Evolutionary conservation across 1,284 basidiomycete species (phyloP).

Genomic region (Cutaneotrichosporon sp.): DNA sequence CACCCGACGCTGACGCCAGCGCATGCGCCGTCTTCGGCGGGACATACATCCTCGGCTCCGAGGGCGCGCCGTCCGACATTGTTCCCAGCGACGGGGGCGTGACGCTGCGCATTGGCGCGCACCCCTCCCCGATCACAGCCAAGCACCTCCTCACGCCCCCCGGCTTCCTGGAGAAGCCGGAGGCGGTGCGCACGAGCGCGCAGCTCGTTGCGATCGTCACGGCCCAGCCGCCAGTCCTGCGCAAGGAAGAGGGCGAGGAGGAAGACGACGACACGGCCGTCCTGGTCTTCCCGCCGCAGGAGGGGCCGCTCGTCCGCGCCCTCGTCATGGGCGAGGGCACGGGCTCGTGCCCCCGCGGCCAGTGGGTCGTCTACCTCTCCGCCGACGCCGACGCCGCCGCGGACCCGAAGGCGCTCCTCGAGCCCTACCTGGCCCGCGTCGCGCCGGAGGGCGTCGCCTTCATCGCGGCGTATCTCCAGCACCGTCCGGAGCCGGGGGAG

Average conservation of each 20-base stretch:
- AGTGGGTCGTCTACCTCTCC: conserved; percentile 64
- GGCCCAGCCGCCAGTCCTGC: conserved; percentile 38
- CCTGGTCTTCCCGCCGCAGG: conserved; percentile 77
- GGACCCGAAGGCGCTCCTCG: conserved; percentile 22
- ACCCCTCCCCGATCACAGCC: conserved; percentile 59
- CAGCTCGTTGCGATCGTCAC: conserved; percentile 71
- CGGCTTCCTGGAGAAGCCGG: conserved; percentile 54
- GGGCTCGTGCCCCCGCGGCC: conserved; percentile 77
- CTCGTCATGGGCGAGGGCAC: conserved; percentile 80
- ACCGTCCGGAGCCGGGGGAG: background rate
- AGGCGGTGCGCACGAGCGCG: conserved; percentile 47
- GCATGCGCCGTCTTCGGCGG: conserved; percentile 80
- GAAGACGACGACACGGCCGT: conserved; percentile 70
- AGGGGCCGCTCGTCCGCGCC: conserved; percentile 63
- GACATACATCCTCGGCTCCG: conserved; percentile 72
- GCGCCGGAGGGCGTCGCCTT: conserved; percentile 9
- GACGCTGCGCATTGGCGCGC: conserved; percentile 59
- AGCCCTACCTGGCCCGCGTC: conserved; percentile 34
- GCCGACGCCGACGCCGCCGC: conserved; percentile 13
- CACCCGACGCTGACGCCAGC: conserved; percentile 51
- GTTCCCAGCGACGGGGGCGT: conserved; percentile 11
- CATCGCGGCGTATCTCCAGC: conserved; percentile 12
- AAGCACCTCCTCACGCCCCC: conserved; percentile 54
- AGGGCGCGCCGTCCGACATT: conserved; percentile 31
- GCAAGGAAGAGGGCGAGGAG: conserved; percentile 28